These are phyloP conservation scores for Hansenula anomala DNA, from an alignment of 1,139 yeast species.

Conservation along the genomic window DNA sequence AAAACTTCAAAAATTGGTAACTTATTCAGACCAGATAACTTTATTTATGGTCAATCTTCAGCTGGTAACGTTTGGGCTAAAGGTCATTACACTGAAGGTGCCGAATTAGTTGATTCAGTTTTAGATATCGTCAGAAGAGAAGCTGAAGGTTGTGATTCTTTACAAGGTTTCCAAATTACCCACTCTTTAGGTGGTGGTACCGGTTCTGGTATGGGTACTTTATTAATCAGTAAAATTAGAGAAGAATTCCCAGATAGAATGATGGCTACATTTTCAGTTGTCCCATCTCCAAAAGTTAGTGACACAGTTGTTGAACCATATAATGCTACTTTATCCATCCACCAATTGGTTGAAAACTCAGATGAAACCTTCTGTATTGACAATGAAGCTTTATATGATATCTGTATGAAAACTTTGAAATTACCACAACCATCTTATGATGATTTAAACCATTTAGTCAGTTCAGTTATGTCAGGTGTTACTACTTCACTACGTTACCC, in stretches of 20 bases:
- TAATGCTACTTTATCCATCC: conserved; percentile 93
- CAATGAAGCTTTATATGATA: conserved; percentile 96
- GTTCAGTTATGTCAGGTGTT: conserved; percentile 95
- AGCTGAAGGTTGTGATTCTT: conserved; percentile 95
- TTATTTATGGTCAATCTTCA: conserved; percentile 95
- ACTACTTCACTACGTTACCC: conserved; percentile 96
- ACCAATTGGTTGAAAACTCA: conserved; percentile 94
- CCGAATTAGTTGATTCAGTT: conserved; percentile 90
- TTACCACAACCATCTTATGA: conserved; percentile 84
- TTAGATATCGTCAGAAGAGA: conserved; percentile 94
- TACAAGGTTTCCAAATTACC: conserved; percentile 95
- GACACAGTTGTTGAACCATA: conserved; percentile 99
- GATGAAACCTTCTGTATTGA: conserved; percentile 99
- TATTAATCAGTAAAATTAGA: conserved; percentile 87
- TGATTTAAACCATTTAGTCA: conserved; percentile 86
- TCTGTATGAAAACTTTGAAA: conserved; percentile 93
- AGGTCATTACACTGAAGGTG: conserved; percentile 98
- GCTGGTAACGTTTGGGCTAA: conserved; percentile 99
- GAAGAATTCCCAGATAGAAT: conserved; percentile 95
- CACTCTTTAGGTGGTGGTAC: conserved; percentile 99
- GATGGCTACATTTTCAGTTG: conserved; percentile 94
- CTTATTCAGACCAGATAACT: conserved; percentile 95
- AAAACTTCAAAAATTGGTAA: conserved; percentile 89
- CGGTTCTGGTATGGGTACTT: conserved; percentile 96
- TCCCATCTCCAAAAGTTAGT: conserved; percentile 96